These are phyloP conservation scores for Bipolaris zeicola DNA, from an alignment of 2,329 filamentous ascomycete species.

Conservation along the genomic window DNA sequence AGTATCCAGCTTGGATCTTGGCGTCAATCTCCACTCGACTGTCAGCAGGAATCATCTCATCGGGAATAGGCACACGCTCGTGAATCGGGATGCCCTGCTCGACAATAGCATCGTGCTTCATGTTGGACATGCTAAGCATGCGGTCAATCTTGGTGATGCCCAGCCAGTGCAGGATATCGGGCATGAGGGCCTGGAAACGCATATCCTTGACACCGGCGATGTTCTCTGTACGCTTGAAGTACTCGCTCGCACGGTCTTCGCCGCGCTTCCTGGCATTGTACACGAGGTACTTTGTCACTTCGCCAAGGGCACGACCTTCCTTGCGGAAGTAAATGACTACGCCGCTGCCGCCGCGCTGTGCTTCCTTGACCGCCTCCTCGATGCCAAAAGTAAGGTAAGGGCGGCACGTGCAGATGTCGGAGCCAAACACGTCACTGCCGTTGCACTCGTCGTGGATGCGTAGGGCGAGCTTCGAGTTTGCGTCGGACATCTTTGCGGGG, in stretches of 20 bases:
- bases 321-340: slow-evolving; percentile 99
- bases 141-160: slow-evolving; percentile 98
- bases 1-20: slow-evolving; percentile 89
- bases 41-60: slow-evolving; percentile 91
- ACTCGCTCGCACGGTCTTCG: slow-evolving; percentile 80
- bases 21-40: slow-evolving; percentile 98
- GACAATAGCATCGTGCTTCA: slow-evolving; percentile 91
- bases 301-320: slow-evolving; percentile 90
- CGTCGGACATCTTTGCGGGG: slow-evolving; percentile 89
- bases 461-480: slow-evolving; percentile 77
- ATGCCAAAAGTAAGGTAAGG: slow-evolving; percentile 97
- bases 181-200: slow-evolving; percentile 98
- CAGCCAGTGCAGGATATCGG: slow-evolving; percentile 96
- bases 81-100: slow-evolving; percentile 84
- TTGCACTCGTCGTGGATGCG: slow-evolving; percentile 92
- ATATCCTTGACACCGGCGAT: slow-evolving; percentile 96
- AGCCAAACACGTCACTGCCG: slow-evolving; percentile 95
- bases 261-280: slow-evolving; percentile 80
- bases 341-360: slow-evolving; percentile 89
- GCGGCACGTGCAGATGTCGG: slow-evolving; percentile 95
- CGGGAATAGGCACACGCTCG: slow-evolving; percentile 89
- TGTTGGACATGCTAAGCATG: slow-evolving; percentile 99
- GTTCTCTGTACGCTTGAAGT: slow-evolving; percentile 97
- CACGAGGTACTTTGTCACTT: slow-evolving; percentile 89
- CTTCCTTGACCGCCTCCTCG: slow-evolving; percentile 95